Conservation (phyloP, 2,329 filamentous ascomycete genomes). For the Botryotinia convoluta region DNA sequence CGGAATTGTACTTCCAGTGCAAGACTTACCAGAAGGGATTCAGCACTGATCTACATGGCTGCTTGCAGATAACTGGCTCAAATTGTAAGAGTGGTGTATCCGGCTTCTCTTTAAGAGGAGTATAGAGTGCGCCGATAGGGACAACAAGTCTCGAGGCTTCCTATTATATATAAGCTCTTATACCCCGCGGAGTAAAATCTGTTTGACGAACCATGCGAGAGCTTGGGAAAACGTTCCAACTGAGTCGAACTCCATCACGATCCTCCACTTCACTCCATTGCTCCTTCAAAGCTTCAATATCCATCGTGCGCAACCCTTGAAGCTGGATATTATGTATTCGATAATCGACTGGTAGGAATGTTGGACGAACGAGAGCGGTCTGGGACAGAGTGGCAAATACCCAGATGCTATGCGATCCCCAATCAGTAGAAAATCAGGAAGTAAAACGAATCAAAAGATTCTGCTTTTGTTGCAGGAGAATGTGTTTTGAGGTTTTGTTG, state of each 20-base stretch:
- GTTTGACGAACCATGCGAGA: conserved; percentile 77
- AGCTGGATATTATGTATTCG: not conserved
- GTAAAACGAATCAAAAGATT: not conserved
- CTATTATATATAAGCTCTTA: conserved; percentile 47
- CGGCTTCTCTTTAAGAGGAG: conserved; percentile 89
- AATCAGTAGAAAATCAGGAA: not conserved
- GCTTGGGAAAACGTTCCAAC: conserved; percentile 98
- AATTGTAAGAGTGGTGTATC: conserved; percentile 89
- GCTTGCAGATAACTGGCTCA: conserved; percentile 95
- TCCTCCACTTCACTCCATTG: conserved; percentile 75
- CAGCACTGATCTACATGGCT: conserved; percentile 89
- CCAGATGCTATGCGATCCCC: not conserved
- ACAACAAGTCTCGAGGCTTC: conserved; percentile 94
- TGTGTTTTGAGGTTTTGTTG: conserved; percentile 6
- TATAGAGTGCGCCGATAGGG: conserved; percentile 94
- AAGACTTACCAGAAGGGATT: conserved; percentile 87
- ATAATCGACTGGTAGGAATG: not conserved
- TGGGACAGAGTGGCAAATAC: not conserved
- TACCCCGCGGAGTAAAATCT: conserved; percentile 25
- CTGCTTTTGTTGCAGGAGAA: not conserved
- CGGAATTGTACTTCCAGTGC: not conserved
- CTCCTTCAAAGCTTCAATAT: conserved; percentile 37
- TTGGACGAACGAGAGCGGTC: not conserved
- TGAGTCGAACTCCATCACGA: conserved; percentile 89
- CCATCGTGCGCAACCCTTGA: conserved; percentile 29